Conservation (phyloP, 2,329 filamentous ascomycete genomes). For the Aspergillus carbonarius region DNA sequence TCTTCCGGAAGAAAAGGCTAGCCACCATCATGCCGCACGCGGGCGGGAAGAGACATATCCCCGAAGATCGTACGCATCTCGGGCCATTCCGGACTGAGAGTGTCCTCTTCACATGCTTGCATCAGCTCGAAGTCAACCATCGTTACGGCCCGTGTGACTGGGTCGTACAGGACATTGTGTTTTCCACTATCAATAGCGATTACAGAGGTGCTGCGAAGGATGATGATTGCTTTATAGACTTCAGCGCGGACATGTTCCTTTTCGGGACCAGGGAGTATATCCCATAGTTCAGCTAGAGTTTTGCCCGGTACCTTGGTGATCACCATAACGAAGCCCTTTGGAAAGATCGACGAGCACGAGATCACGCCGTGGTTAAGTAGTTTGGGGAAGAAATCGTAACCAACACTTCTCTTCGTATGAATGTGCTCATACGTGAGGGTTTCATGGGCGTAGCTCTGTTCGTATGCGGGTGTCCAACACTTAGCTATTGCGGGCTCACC, state of each 20-base stretch:
- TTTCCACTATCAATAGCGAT: background rate
- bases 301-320: background rate
- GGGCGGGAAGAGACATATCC: background rate
- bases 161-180: constrained; percentile 4
- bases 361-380: constrained; percentile 4
- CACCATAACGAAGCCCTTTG: constrained; percentile 2
- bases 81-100: background rate
- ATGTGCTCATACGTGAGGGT: constrained; percentile 8
- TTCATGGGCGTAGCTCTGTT: constrained; percentile 5
- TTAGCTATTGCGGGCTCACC: constrained; percentile 4
- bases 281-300: constrained; percentile 3
- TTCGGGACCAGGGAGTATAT: background rate
- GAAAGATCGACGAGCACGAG: constrained; percentile 6
- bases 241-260: background rate
- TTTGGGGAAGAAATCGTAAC: constrained; percentile 7
- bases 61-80: constrained; percentile 7
- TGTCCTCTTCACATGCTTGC: background rate
- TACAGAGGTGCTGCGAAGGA: background rate
- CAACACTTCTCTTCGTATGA: background rate
- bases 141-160: background rate
- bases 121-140: constrained; percentile 10
- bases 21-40: no score
- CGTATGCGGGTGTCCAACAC: background rate
- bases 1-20: no score
- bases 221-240: background rate